Conservation (phyloP, 176 grass and related monocot genomes). For the Avena insularis region DNA sequence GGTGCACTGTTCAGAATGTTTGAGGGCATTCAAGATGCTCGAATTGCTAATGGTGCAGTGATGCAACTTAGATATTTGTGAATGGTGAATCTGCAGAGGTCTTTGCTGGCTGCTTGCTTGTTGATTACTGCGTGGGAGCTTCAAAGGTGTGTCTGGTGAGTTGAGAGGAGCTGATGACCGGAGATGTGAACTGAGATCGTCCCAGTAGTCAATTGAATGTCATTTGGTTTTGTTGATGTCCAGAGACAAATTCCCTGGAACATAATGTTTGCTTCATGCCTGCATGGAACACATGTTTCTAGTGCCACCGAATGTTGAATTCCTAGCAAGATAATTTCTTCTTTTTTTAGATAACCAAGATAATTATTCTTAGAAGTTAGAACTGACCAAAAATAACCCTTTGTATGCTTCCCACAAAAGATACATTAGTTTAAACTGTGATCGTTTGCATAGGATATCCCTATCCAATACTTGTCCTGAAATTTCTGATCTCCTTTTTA, state of each 20-base stretch:
- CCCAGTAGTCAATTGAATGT: not conserved
- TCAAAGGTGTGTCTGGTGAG: not conserved
- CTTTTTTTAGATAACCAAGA: not conserved
- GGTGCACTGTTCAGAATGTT: not conserved
- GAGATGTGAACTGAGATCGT: not conserved
- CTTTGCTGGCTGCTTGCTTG: not conserved
- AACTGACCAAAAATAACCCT: not conserved
- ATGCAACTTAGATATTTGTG: not conserved
- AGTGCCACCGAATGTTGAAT: not conserved
- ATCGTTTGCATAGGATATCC: not conserved
- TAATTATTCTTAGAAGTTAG: not conserved
- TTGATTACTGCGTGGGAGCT: not conserved
- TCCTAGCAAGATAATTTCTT: not conserved
- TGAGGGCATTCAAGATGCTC: not conserved
- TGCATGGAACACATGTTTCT: not conserved
- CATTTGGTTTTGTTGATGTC: not conserved
- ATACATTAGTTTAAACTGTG: not conserved
- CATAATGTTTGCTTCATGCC: not conserved
- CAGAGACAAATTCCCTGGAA: not conserved
- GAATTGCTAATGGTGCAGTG: not conserved
- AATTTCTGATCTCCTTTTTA: not conserved
- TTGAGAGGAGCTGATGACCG: too few species aligned
- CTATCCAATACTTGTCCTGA: not conserved
- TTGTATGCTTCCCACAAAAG: not conserved
- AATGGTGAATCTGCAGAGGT: not conserved